Base-by-base conservation (phyloP, 352 stramenopile species). In the Pythium vanterpoolii region DNA sequence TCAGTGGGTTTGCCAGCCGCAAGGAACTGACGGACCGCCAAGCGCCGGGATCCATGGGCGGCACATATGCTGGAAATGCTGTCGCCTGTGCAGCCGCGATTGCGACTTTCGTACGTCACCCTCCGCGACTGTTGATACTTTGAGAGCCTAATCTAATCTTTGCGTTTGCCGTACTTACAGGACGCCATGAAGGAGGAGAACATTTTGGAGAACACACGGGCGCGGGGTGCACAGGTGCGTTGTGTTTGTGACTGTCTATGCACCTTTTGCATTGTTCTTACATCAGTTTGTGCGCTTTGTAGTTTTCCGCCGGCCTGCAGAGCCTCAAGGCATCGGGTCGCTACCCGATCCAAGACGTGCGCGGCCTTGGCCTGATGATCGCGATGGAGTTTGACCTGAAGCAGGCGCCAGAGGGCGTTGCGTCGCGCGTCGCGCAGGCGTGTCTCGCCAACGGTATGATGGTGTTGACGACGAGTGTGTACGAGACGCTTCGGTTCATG, bases 401-500 rank as follows among this genome's bases (percentile, higher is more conserved):
- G 34, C 62, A 72, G n/a, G 62, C 68, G 10, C 62, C 77, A 1
- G 71, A 73, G 11, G 89, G 88, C 2, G 85, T 83, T 27, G 90
- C 90, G 18, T 77, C 52, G 49, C 80, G 80, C 46, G 69, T 98
- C 5, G 84, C 84, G 27, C 62, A 83, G 48, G 81, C 85, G 9
- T 98, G 90, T 69, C 64, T 97, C 42, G 69, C 90, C 53, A 74
- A 92, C 50, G 89, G 89, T 50, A 89, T 98, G 74, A 87, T 98
- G 65, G 56, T 97, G 50, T 74, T 98, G 30, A 96, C 85, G n/a
- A 93, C 85, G 28, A 95, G 88, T 58, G 87, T 93, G 18, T 96
- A 90, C 66, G 92, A 98, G 70, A 97, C 92, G 8, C 63, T 98
- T 30, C 87, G 90, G 31, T 98, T 98, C 69, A 97, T 98, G 71